Evolutionary conservation across 2,329 filamentous ascomycete species (phyloP), one percentile per base, ranked within the genome.

Genomic region (Malbranchea cinnamomea): DNA sequence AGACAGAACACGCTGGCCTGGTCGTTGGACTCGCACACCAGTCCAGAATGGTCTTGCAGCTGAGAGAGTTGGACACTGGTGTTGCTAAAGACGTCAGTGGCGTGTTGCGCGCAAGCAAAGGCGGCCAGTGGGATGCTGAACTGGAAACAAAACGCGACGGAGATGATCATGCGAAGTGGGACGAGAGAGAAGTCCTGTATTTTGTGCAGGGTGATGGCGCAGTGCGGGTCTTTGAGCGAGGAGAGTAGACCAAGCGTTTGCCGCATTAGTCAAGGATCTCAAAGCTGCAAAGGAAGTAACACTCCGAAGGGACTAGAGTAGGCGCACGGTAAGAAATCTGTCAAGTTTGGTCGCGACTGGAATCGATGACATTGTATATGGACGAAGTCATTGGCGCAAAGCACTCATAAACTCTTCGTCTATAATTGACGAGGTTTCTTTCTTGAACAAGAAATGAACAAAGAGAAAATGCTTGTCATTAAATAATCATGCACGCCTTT

Each of bases 61-160:
- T 89, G 34, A 65, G 85, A 30, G 66, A 76, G 46, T 54, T 95
- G 37, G 84, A 92, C 47, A 92, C 84, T 0, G 87, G 87, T 1
- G 74, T 75, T n/a, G 85, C 87, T 38, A 76, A 69, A 49, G 87
- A 94, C 54, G 81, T 95, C 18, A 92, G 81, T 55, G 87, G 87
- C 2, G 83, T 93, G 24, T 47, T 94, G 38, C 68, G 84, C 41
- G 64, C 89, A 28, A 85, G 78, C 11, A 63, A 65, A 25, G 74
- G 74, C 3, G 60, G 59, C 10, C 50, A 45, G 41, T 58, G 48
- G 23, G 47, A 42, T 10, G 42, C 37, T 11, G 47, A 53, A 10
- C 49, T 48, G 17, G 45, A 40, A 3, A 31, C 32, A 7, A 36
- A 38, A 10, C 36, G 37, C 32, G 33, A 37, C 5, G 34, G 40